phyloP scores from a whole-genome alignment of 164 flowering plant species.

The Nymphaea thermarum region DNA sequence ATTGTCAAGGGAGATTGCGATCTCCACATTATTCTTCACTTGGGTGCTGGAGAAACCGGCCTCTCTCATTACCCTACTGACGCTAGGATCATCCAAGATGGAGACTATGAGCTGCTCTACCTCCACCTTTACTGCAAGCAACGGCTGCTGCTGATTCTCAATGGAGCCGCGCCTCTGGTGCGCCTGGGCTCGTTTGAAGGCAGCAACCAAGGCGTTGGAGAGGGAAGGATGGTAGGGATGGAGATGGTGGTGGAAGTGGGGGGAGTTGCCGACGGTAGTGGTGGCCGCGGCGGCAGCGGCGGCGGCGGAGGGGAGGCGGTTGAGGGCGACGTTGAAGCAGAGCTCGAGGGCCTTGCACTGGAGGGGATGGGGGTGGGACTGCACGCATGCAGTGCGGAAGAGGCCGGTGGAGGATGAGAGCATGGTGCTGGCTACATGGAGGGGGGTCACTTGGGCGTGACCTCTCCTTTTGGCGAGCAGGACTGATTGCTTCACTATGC shows the following conservation, averaged over 20 bases:
- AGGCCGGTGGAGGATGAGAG: constrained; percentile 55
- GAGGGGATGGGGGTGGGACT: constrained; percentile 86
- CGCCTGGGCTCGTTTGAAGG: constrained; percentile 96
- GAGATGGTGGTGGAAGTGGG: constrained; percentile 10
- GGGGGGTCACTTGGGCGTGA: constrained; percentile 94
- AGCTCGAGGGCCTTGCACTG: constrained; percentile 93
- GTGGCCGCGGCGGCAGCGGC: not conserved
- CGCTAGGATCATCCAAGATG: constrained; percentile 93
- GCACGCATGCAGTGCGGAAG: constrained; percentile 71
- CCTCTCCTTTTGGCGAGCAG: constrained; percentile 69
- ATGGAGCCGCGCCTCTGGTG: constrained; percentile 90
- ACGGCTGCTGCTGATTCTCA: constrained; percentile 81
- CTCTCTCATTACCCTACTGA: constrained; percentile 95
- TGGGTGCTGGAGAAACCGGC: constrained; percentile 94
- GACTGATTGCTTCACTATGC: constrained; percentile 68
- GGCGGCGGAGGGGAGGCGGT: constrained; percentile 79
- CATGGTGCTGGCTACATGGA: constrained; percentile 96
- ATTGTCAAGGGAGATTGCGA: constrained; percentile 59
- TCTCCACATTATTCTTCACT: constrained; percentile 80
- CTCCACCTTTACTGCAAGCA: constrained; percentile 86
- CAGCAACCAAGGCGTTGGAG: constrained; percentile 93
- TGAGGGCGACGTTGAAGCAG: constrained; percentile 96
- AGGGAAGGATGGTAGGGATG: constrained; percentile 57
- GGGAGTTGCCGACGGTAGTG: constrained; percentile 2
- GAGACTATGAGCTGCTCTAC: constrained; percentile 81